Evolutionary conservation across 2,329 filamentous ascomycete species (phyloP).

Genomic region (Fusarium bactridioides): DNA sequence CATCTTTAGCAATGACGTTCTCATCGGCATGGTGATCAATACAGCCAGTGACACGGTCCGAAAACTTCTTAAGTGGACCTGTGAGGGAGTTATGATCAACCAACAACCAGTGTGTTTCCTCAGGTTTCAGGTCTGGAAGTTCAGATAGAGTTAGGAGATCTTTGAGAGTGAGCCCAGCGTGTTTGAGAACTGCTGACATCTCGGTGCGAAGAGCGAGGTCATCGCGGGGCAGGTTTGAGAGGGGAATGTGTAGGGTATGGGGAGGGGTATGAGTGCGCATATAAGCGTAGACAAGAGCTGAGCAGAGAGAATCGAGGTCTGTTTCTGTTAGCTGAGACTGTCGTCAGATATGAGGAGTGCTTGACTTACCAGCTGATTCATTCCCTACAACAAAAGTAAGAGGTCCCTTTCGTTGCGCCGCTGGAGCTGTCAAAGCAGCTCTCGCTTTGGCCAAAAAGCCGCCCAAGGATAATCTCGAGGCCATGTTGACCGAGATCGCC

Average conservation of each 20-base stretch:
- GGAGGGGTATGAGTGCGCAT: conserved; percentile 67
- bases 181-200: conserved; percentile 69
- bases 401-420: conserved; percentile 54
- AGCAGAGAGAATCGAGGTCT: conserved; percentile 85
- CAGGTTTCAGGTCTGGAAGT: conserved; percentile 58
- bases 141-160: conserved; percentile 71
- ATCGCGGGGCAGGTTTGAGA: conserved; percentile 73
- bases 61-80: conserved; percentile 64
- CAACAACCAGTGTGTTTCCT: conserved; percentile 73
- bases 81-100: conserved; percentile 83
- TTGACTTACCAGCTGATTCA: conserved; percentile 66
- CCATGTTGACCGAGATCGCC: conserved; percentile 31
- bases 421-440: conserved; percentile 54
- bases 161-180: conserved; percentile 63
- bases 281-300: conserved; percentile 77
- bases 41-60: conserved; percentile 65
- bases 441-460: conserved; percentile 62
- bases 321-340: neutral
- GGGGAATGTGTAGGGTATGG: conserved; percentile 70
- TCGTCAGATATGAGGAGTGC: too few species aligned
- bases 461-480: conserved; percentile 52
- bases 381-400: conserved; percentile 72
- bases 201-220: conserved; percentile 79
- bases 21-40: conserved; percentile 86
- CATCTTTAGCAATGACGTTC: conserved; percentile 55